Evolutionary conservation across 495 filamentous ascomycete species (phyloP).

Genomic region (Penicillium bialowiezense): DNA sequence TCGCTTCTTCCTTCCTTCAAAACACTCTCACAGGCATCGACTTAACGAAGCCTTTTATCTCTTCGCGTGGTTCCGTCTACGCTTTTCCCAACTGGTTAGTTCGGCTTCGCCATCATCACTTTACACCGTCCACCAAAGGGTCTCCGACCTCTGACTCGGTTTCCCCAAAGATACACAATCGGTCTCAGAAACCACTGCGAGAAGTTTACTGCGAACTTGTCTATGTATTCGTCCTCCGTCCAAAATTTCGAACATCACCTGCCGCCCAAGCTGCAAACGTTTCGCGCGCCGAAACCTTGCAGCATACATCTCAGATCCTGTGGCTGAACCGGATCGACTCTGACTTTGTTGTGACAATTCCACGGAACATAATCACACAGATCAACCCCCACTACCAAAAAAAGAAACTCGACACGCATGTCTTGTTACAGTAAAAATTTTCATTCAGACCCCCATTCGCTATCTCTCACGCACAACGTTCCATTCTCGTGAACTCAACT

Average conservation of each 20-base stretch:
- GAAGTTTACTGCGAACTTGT: conserved; percentile 47
- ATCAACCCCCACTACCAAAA: conserved; percentile 29
- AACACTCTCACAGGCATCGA: conserved; percentile 18
- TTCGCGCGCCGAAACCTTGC: conserved; percentile 89
- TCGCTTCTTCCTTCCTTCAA: conserved; percentile 6
- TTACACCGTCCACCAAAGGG: conserved; percentile 12
- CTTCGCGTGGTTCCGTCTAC: conserved; percentile 18
- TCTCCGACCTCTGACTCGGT: conserved; percentile 32
- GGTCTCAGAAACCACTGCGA: conserved; percentile 40
- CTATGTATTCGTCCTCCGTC: conserved; percentile 81
- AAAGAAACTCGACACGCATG: conserved; percentile 52
- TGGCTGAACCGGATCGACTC: conserved; percentile 61
- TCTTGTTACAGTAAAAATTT: conserved; percentile 46
- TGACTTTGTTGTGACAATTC: conserved; percentile 24
- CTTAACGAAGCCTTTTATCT: conserved; percentile 15
- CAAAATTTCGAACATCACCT: conserved; percentile 76
- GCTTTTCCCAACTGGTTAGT: conserved; percentile 6
- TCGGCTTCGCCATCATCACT: conserved; percentile 29
- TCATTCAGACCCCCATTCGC: conserved; percentile 42
- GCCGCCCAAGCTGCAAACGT: conserved; percentile 89
- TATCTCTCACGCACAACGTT: conserved; percentile 24
- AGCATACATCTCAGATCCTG: conserved; percentile 77
- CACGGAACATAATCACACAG: conserved; percentile 15
- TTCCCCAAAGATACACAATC: conserved; percentile 32
- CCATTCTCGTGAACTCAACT: conserved; percentile 18